Base-by-base conservation (phyloP, 2,329 filamentous ascomycete genomes). In the Rutstroemia sp. region DNA sequence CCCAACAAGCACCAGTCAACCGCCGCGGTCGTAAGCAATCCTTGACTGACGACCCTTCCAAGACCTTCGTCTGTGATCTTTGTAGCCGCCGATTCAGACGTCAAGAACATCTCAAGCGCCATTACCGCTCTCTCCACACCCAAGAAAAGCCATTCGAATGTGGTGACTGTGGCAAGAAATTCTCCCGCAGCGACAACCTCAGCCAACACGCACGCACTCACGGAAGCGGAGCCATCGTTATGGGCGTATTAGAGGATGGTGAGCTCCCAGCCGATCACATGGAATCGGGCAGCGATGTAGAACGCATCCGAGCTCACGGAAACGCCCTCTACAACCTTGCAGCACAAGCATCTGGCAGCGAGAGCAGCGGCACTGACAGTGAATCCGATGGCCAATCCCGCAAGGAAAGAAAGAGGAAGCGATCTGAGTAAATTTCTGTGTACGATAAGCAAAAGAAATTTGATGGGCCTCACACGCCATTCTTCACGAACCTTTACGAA, bases 81-180 rank as follows among this genome's bases (percentile, higher is more conserved):
- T 99, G 94, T 85, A 92, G 90, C 68, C 91, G 94, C 63, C 89
- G 94, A 60, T 99, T 99, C 87, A 88, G 94, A 61, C 89, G 94
- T 61, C 94, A 99, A 75, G 94, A 99, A 74, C 94, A 99, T 70
- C 83, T 99, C 59, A 99, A 99, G 84, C 89, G 94, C 61, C 94
- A 99, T 78, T 96, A 96, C 79, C 87, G 94, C 65, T 97, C 94
- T 57, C 89, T 99, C 48, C 94, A 99, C 79, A 99, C 94, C 1
- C 87, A 95, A 70, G 94, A 97, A 72, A 99, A 97, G 84, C 94
- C 94, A 5, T 99, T 97, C 68, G 90, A 95, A 76, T 99, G 94
- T 79, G 83, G 85, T 63, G 92, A 99, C 76, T 99, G 94, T 69
- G 92, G 94, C 67, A 99, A 99, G 87, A 96, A 95, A 79, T 99